phyloP scores from a whole-genome alignment of 805 yeast genomes.

The Candida verbasci region DNA sequence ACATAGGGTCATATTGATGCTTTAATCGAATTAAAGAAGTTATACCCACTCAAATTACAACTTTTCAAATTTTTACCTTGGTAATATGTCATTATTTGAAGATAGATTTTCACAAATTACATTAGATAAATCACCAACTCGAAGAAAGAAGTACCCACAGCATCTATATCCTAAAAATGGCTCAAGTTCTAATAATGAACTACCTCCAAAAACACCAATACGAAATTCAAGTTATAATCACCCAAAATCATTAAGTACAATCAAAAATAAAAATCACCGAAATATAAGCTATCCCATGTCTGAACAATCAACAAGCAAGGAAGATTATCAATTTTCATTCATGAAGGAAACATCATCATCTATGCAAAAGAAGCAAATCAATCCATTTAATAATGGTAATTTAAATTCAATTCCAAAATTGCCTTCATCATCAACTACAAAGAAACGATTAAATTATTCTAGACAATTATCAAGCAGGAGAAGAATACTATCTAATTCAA shows the following conservation, averaged over 20 bases:
- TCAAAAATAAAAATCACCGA: conserved; percentile 6
- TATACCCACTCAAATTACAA: no score
- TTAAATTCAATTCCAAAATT: neutral
- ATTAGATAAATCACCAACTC: conserved; percentile 20
- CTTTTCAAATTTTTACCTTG: no score
- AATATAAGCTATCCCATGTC: conserved; percentile 16
- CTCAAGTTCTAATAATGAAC: neutral
- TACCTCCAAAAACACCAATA: neutral
- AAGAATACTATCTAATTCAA: conserved; percentile 10
- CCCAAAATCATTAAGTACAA: conserved; percentile 4
- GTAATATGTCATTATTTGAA: conserved; percentile 15
- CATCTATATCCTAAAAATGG: conserved; percentile 13
- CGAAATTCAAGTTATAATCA: conserved; percentile 1
- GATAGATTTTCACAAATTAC: conserved; percentile 28
- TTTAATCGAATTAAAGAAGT: no score
- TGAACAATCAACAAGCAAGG: conserved; percentile 13
- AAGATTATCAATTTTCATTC: conserved; percentile 26
- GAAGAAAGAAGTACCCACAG: conserved; percentile 20
- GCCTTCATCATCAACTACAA: conserved; percentile 10
- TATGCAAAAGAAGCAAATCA: conserved; percentile 20
- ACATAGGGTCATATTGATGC: no score
- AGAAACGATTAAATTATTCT: conserved; percentile 15
- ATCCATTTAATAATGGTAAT: conserved; percentile 1
- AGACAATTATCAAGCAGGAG: conserved; percentile 14
- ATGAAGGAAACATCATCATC: conserved; percentile 40